Base-by-base conservation (phyloP, 2,329 filamentous ascomycete species). In the Aspergillus melleus region DNA sequence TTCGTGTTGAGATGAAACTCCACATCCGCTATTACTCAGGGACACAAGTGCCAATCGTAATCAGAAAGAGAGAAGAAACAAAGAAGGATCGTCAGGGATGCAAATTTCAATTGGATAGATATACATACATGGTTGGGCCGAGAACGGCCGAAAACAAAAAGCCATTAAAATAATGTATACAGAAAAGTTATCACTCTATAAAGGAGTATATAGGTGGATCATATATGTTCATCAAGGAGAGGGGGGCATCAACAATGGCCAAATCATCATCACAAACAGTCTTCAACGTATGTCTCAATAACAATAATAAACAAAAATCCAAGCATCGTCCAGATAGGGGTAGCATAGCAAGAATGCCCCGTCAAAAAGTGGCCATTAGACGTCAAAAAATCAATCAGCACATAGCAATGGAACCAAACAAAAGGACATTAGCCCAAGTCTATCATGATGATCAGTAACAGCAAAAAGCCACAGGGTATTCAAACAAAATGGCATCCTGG, bases 221-320 rank as follows among this genome's bases (percentile, higher is more conserved):
- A 42, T 58, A 60, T 66, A 67, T 65, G 58, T 67, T 64, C 64
- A 62, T 64, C 56, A 60, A 53, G 57, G 44, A 64, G 42, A 55
- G 55, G 55, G 51, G 54, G 55, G 55, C 61, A 65, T 64, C 36
- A 26, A n/a, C 26, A 53, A 60, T 36, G 32, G 58, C 59, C 47
- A 59, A 47, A 51, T 36, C 47, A 59, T 55, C 57, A 24, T 55
- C 57, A 50, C 29, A 52, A 54, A 50, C 47, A 54, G 36, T 49
- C 57, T 49, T 44, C 56, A 61, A 58, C 29, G 52, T 26, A 24
- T 12, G 19, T 54, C 36, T 42, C 36, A 42, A 42, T 42, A 42
- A 42, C 9, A 29, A 9, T 29, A 42, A 42, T 42, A 42, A 42
- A 5, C 22, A 36, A 46, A 30, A 54, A 46, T 58, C 52, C 52